These are phyloP conservation scores for Meredithiella fracta DNA, from an alignment of 2,329 filamentous ascomycete species.

Conservation along the genomic window DNA sequence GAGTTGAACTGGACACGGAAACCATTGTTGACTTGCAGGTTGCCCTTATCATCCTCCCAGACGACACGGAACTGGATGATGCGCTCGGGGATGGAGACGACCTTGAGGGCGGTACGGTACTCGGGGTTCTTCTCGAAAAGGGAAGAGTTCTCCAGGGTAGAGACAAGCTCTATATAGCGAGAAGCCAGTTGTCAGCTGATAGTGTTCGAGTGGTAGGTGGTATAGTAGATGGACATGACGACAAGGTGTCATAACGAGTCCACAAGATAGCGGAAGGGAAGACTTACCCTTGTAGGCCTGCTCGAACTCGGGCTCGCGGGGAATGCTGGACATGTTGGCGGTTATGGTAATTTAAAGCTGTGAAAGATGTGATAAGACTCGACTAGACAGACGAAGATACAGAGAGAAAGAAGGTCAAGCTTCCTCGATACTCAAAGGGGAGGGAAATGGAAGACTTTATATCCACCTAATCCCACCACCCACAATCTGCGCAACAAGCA, in stretches of 20 bases:
- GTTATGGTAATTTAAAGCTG: constrained; percentile 1
- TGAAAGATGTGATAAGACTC: neutral
- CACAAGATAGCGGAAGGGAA: neutral
- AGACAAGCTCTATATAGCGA: constrained; percentile 60
- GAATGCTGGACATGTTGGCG: constrained; percentile 60
- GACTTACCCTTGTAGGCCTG: constrained; percentile 83
- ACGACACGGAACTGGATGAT: constrained; percentile 93
- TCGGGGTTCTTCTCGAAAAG: constrained; percentile 91
- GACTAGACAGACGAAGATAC: neutral
- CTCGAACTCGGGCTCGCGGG: constrained; percentile 90
- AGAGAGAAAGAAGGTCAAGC: neutral
- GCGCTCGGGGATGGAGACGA: constrained; percentile 84
- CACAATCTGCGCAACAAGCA: neutral
- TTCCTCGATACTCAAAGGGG: neutral
- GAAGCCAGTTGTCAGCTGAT: neutral
- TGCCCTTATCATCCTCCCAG: constrained; percentile 88
- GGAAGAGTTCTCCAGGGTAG: constrained; percentile 81
- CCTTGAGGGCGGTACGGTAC: constrained; percentile 76
- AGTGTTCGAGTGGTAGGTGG: neutral
- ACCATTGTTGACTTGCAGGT: constrained; percentile 82
- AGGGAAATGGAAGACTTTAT: constrained; percentile 7
- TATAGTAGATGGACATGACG: neutral
- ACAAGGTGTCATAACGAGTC: neutral
- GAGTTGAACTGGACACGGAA: constrained; percentile 99
- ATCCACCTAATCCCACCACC: neutral